Evolutionary conservation across 75 land plant species (phyloP).

Genomic region (Cryptomeria japonica): DNA sequence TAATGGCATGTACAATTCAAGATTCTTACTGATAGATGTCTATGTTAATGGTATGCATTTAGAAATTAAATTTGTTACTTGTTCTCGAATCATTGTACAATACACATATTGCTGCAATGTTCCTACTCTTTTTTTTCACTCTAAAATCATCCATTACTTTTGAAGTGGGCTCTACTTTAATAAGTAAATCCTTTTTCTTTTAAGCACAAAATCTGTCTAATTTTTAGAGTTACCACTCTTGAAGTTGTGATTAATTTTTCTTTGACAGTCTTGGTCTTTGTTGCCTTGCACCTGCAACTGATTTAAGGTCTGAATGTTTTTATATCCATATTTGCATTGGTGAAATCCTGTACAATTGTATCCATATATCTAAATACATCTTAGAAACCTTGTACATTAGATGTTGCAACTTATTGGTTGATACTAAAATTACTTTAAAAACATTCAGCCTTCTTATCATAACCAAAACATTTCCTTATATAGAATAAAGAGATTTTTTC

Average conservation of each 20-base stretch:
- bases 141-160: background rate
- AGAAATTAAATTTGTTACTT: background rate
- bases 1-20: background rate
- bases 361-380: background rate
- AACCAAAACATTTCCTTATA: background rate
- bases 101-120: background rate
- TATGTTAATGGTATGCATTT: background rate
- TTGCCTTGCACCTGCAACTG: conserved; percentile 64
- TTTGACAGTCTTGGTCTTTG: too few species aligned
- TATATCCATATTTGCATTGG: conserved; percentile 70
- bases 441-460: background rate
- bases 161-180: too few species aligned
- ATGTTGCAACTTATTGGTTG: background rate
- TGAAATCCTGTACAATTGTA: conserved; percentile 55
- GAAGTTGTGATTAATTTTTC: too few species aligned
- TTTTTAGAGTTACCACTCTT: too few species aligned
- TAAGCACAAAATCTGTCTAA: too few species aligned
- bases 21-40: background rate
- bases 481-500: too few species aligned
- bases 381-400: background rate
- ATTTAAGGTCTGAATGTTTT: conserved; percentile 44
- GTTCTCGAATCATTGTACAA: background rate
- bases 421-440: background rate
- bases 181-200: too few species aligned
- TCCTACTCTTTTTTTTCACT: background rate